Base-by-base conservation (phyloP, 164 flowering plant genomes). In the Hamamelis virginiana region DNA sequence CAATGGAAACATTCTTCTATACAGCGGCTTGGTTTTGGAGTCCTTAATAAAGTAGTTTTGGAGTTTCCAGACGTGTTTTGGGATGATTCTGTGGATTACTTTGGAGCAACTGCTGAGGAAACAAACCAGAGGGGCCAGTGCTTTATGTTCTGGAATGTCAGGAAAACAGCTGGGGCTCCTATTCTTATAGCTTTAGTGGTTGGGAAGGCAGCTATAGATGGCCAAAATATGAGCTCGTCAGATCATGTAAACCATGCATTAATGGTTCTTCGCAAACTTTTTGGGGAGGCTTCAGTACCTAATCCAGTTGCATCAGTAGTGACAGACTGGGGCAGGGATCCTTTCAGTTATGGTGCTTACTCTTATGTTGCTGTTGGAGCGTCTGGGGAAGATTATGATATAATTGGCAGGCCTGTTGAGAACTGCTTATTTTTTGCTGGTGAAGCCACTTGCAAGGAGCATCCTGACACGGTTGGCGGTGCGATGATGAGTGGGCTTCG, bases 371-470 rank as follows among this genome's bases (percentile, higher is more conserved):
- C 98, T 61, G 86, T 91, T 56, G 99, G 98, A 61, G 87, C 99
- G 66, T 96, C 99, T 69, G 99, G 99, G 51, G 99, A 96, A 78
- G 99, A 96, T 67, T 96, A 96, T 82, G 99, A 96, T 77, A 80
- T 90, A 50, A 72, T 96, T 72, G 96, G 93, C 26, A 80, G 84
- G 75, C 99, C 99, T 60, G 96, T 96, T 41, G 93, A 91, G 66
- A 89, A 90, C 72, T 91, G 94, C 76, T 74, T 96, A 74, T 96
- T 92, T 82, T 96, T 96, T 86, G 99, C 99, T 66, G 99, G 99
- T 74, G 99, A 96, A 82, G 98, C 99, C 68, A 96, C 99, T 51
- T 92, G 99, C 82, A 96, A 96, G 88, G 99, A 96, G 88, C 97
- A 96, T 68, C 99, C 99, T 27, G 99, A 96, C 81, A 96, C 99